Evolutionary conservation across 768 basidiomycete species (phyloP), one percentile per base, ranked within the genome.

Genomic region (Psilocybe cyanescens): DNA sequence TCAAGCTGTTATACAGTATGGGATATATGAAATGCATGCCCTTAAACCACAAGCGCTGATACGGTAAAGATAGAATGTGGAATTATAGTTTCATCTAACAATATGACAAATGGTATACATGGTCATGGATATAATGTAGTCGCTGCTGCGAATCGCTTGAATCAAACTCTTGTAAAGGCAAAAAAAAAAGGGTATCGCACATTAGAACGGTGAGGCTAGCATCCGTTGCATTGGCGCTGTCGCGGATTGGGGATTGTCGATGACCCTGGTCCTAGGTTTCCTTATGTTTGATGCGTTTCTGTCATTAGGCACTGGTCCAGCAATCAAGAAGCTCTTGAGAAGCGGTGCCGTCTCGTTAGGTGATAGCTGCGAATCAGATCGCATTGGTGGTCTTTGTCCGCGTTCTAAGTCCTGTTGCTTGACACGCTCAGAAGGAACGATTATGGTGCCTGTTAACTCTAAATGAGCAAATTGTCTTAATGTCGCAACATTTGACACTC

Each of bases 381-480:
- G 61, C 17, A 45, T 53, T 9, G 65, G 61, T 51, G 60, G 41
- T 37, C 65, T 69, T 33, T 55, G 52, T 3, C 14, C 44, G 35
- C 60, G 65, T 58, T 65, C 63, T 16, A 55, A 28, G 8, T 66
- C 63, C 41, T 62, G 44, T 44, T 65, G 51, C 33, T 53, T 64
- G 33, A 60, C 55, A 44, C 58, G 61, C 41, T 57, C 33, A 47
- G 33, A 63, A 24, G 65, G 57, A 57, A 68, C 31, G 31, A 60
- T 24, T 3, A 52, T n/a, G 33, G 51, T 57, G 24, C 57, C 63
- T 64, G 30, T 12, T 16, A 47, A 24, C 5, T 31, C 35, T 8
- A 35, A 33, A 24, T 50, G 17, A 24, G 39, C 11, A 9, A 1
- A 29, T 44, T 31, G 14, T 30, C 35, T 47, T 28, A 76, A 61